phyloP scores from a whole-genome alignment of 2,329 filamentous ascomycete genomes.

The Mollisiaceae sp. region DNA sequence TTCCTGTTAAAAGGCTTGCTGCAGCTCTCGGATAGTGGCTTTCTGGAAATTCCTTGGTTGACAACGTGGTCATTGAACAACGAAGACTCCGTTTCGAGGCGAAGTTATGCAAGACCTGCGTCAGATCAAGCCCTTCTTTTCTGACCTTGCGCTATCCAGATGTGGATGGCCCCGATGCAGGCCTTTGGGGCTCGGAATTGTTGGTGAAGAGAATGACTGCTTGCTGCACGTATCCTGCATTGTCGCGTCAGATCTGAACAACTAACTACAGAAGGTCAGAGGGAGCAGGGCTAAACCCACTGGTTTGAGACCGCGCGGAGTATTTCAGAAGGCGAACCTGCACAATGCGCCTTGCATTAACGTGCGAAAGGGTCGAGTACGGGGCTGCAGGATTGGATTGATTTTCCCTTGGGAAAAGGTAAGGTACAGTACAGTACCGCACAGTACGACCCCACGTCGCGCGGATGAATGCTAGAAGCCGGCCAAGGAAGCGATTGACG shows the following conservation, averaged over 20 bases:
- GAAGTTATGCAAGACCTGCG: conserved; percentile 15
- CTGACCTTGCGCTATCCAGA: conserved; percentile 23
- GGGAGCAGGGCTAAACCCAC: conserved; percentile 28
- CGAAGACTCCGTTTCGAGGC: conserved; percentile 23
- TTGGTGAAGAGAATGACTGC: conserved; percentile 15
- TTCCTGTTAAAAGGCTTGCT: conserved; percentile 59
- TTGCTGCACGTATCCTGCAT: conserved; percentile 25
- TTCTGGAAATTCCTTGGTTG: conserved; percentile 29
- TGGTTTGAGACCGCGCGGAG: conserved; percentile 19
- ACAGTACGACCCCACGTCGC: conserved; percentile 6
- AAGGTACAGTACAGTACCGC: background rate
- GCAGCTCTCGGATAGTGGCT: conserved; percentile 44
- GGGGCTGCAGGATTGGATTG: conserved; percentile 23
- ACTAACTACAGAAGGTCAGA: conserved; percentile 9
- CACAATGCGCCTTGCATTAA: conserved; percentile 35
- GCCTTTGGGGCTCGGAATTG: conserved; percentile 31
- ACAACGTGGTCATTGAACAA: conserved; percentile 16
- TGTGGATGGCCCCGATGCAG: conserved; percentile 36
- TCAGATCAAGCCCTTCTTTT: conserved; percentile 13
- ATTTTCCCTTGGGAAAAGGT: background rate
- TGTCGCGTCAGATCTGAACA: conserved; percentile 31
- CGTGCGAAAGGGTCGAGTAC: conserved; percentile 17
- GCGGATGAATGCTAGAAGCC: conserved; percentile 10
- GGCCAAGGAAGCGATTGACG: conserved; percentile 2
- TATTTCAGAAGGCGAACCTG: conserved; percentile 28